Evolutionary conservation across 2,329 filamentous ascomycete genomes (phyloP).

Genomic region (Aspergillus flavus): DNA sequence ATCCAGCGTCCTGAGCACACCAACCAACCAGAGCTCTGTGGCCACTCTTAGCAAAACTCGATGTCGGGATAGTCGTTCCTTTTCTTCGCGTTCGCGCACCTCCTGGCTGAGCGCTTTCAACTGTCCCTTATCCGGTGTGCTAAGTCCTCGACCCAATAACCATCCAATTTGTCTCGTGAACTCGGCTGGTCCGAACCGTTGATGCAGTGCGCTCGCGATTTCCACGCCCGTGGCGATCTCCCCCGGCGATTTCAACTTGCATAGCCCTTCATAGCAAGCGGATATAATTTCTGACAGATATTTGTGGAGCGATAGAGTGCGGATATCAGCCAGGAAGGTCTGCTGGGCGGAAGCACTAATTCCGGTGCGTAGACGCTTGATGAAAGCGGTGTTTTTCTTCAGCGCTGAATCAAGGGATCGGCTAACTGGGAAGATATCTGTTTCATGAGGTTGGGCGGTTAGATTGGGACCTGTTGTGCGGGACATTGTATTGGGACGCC

Average conservation of each 20-base stretch:
- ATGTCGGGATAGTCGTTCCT: slow-evolving; percentile 85
- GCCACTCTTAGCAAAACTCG: slow-evolving; percentile 84
- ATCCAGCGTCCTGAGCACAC: slow-evolving; percentile 78
- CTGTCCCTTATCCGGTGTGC: slow-evolving; percentile 81
- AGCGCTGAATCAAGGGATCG: slow-evolving; percentile 87
- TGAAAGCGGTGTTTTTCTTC: slow-evolving; percentile 98
- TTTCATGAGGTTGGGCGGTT: slow-evolving; percentile 25
- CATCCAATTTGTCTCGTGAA: slow-evolving; percentile 92
- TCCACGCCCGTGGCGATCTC: slow-evolving; percentile 91
- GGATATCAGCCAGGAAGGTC: slow-evolving; percentile 88
- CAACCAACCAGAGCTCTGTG: slow-evolving; percentile 94
- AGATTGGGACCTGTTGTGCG: slow-evolving; percentile 15
- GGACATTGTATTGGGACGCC: slow-evolving; percentile 4
- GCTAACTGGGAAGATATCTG: slow-evolving; percentile 77
- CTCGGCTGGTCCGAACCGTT: slow-evolving; percentile 85
- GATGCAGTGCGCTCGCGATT: slow-evolving; percentile 91
- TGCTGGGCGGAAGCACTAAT: slow-evolving; percentile 76
- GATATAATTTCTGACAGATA: slow-evolving; percentile 97
- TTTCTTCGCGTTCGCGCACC: slow-evolving; percentile 90
- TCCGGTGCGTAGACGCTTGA: slow-evolving; percentile 90
- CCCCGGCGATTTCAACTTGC: slow-evolving; percentile 85
- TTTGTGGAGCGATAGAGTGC: slow-evolving; percentile 87
- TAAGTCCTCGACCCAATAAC: slow-evolving; percentile 87
- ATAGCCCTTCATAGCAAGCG: slow-evolving; percentile 91
- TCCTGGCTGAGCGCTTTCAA: slow-evolving; percentile 80